Evolutionary conservation across 2,329 filamentous ascomycete genomes (phyloP).

Genomic region (Aspergillus ruber): DNA sequence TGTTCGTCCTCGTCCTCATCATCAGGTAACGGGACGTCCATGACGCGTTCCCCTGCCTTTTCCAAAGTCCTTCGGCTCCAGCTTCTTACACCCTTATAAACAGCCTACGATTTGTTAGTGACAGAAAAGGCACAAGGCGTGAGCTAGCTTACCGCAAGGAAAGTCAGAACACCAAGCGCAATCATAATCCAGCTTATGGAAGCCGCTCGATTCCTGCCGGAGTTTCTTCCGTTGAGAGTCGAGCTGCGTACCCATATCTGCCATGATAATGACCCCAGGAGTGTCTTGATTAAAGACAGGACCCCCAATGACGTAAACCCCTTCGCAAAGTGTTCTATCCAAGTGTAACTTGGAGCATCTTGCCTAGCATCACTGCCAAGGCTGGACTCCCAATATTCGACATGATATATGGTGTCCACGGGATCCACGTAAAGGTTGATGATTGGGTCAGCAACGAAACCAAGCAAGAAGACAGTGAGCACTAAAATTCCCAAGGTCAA

Average conservation of each 20-base stretch:
- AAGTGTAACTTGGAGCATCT: conserved; percentile 52
- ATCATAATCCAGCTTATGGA: conserved; percentile 75
- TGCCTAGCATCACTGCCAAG: conserved; percentile 28
- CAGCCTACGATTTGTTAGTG: conserved; percentile 48
- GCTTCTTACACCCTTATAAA: conserved; percentile 74
- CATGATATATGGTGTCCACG: conserved; percentile 53
- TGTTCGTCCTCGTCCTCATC: conserved; percentile 53
- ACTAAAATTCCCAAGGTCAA: conserved; percentile 69
- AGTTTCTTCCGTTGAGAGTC: conserved; percentile 49
- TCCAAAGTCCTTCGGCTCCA: conserved; percentile 69
- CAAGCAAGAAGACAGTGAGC: conserved; percentile 69
- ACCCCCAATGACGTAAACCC: conserved; percentile 85
- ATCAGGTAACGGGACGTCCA: conserved; percentile 59
- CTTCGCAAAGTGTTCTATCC: conserved; percentile 80
- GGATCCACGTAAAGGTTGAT: conserved; percentile 84
- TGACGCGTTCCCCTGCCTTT: conserved; percentile 68
- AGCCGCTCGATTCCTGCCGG: conserved; percentile 69
- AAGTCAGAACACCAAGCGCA: conserved; percentile 70
- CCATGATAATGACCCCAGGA: conserved; percentile 67
- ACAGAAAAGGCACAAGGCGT: neutral
- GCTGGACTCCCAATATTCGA: conserved; percentile 34
- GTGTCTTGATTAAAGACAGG: conserved; percentile 74
- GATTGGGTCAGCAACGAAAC: conserved; percentile 88
- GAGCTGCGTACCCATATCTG: conserved; percentile 66
- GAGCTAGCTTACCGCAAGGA: conserved; percentile 59